These are phyloP conservation scores for Fusarium vanettenii DNA, from an alignment of 2,329 filamentous ascomycete species.

Conservation along the genomic window DNA sequence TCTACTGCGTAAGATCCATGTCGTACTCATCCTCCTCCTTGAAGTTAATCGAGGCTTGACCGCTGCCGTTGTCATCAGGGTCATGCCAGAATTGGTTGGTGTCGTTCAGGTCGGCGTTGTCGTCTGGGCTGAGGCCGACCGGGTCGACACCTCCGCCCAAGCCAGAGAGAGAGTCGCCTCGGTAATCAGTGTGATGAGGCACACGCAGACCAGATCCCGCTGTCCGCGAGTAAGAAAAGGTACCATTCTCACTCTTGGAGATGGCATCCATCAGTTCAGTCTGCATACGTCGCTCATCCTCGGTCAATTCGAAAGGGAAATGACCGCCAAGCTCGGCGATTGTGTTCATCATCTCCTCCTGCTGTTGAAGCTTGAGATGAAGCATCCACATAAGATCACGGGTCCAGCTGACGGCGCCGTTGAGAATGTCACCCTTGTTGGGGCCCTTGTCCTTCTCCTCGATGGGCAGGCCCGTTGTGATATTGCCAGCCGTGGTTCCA, in stretches of 20 bases:
- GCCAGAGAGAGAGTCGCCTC: conserved; percentile 78
- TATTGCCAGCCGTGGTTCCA: conserved; percentile 77
- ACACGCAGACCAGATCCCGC: conserved; percentile 89
- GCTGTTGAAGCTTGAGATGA: conserved; percentile 88
- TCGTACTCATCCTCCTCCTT: conserved; percentile 96
- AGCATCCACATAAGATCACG: conserved; percentile 98
- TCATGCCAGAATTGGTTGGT: conserved; percentile 73
- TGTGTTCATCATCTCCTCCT: conserved; percentile 84
- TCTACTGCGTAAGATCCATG: conserved; percentile 74
- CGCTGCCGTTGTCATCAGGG: conserved; percentile 78
- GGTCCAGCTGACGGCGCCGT: conserved; percentile 96
- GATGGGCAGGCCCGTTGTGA: conserved; percentile 90
- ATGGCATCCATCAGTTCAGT: conserved; percentile 90
- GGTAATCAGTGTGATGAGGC: conserved; percentile 91
- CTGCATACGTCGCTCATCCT: conserved; percentile 96
- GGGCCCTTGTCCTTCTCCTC: conserved; percentile 99
- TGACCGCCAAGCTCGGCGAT: conserved; percentile 78
- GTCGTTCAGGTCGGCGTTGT: conserved; percentile 61
- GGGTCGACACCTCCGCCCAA: conserved; percentile 50
- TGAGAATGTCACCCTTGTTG: conserved; percentile 98
- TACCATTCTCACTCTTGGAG: conserved; percentile 78
- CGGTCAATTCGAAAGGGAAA: conserved; percentile 84
- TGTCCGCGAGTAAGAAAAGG: conserved; percentile 86
- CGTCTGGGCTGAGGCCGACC: conserved; percentile 53
- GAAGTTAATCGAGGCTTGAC: conserved; percentile 76